Percentiles rank a stretch among this genome's conserved stretches.
These are phyloP conservation scores for Mycosphaerella sp. DNA, from an alignment of 2,329 filamentous ascomycete species.

Conservation along the genomic window DNA sequence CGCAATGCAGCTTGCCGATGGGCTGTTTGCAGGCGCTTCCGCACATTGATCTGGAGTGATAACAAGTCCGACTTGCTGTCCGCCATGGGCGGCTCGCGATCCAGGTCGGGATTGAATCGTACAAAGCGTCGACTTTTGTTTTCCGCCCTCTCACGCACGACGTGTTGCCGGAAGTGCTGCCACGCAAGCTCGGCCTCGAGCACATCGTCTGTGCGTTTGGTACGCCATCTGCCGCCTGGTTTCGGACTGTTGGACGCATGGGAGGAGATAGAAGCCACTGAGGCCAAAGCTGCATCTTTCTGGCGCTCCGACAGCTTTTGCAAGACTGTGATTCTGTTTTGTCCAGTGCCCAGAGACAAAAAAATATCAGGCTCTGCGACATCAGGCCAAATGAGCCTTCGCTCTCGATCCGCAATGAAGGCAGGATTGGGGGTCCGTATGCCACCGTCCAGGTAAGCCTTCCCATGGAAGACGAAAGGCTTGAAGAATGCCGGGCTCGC, in stretches of 20 bases:
- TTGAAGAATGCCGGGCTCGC: constrained; percentile 49
- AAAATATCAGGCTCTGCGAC: constrained; percentile 33
- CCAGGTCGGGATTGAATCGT: constrained; percentile 34
- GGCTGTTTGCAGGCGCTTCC: constrained; percentile 27
- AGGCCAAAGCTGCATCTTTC: constrained; percentile 10
- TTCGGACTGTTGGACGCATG: constrained; percentile 10
- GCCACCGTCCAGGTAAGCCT: constrained; percentile 48
- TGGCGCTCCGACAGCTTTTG: constrained; percentile 28
- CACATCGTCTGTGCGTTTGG: constrained; percentile 30
- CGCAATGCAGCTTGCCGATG: constrained; percentile 29
- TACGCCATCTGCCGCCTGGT: constrained; percentile 20
- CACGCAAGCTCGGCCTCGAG: constrained; percentile 36
- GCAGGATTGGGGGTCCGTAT: constrained; percentile 49
- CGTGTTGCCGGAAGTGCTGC: constrained; percentile 32
- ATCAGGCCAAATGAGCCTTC: constrained; percentile 34
- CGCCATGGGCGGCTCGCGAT: constrained; percentile 30
- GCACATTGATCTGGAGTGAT: constrained; percentile 32
- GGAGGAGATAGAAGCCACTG: constrained; percentile 3
- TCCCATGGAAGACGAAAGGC: constrained; percentile 44
- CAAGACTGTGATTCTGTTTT: constrained; percentile 30
- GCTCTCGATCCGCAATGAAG: constrained; percentile 45
- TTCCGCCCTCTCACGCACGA: constrained; percentile 24
- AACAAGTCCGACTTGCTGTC: constrained; percentile 35
- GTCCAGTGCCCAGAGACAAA: constrained; percentile 33
- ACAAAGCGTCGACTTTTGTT: constrained; percentile 30